Evolutionary conservation across 345 rosid genomes (phyloP), one percentile per base, ranked within the genome.

Genomic region (Citrus medica): DNA sequence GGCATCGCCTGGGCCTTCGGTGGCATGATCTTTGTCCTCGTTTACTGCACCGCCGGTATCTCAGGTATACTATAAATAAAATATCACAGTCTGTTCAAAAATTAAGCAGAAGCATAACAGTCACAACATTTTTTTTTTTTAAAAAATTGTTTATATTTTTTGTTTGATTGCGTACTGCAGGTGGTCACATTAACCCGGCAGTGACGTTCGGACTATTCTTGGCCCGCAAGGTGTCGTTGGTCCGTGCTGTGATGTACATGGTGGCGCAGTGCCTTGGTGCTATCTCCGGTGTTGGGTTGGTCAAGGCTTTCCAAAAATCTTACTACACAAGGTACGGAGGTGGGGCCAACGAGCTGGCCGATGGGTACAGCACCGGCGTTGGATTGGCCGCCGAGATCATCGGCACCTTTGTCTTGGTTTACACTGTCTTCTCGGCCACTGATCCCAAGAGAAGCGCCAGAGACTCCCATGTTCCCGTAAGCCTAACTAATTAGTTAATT

Each of bases 1-100:
- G 93, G 97, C 12, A 90, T 94, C 21, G 92, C 98, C 28, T 94
- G 95, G 98, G 90, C 95, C 71, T 90, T 91, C 24, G 98, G 98
- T 77, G 97, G 97, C 82, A 92, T 92, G 96, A 89, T 92, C 83
- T 91, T 91, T 74, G 53, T 89, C 71, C 93, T 92, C 24, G 95
- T 94, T 66, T 94, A 94, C 84, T 94, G 95, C 87, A 94, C 94
- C 30, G 96, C 96, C 37, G 97, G 94, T 19, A 90, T 94, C 73
- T 94, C 98, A 28, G 94, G 98, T 91, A 27, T 12, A 66, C 46
- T 4, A 0, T 17, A 1, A 53, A 53, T 53, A 16, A 17, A 53
- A 0, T 53, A 1, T 53, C 5, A 3, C 51, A 12, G 51, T 46
- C 1, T 5, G 17, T 46, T 46, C 17, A 28, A 25, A 16, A 9